Conservation (phyloP, 306 rosid species). For the Cucurbita pepo region DNA sequence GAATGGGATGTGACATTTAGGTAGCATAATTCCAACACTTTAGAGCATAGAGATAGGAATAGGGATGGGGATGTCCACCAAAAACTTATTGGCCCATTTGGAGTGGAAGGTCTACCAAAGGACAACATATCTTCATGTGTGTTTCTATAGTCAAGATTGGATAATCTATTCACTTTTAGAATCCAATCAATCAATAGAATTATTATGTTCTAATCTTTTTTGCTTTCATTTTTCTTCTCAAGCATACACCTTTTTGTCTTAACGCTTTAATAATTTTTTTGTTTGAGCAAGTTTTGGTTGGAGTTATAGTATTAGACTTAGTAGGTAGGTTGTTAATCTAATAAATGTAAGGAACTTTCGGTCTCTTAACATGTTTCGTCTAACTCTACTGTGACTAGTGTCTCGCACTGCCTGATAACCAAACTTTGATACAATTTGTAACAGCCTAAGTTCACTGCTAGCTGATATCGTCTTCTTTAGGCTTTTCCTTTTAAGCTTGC, state of each 20-base stretch:
- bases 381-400: too few species aligned
- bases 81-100: neutral
- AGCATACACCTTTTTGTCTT: neutral
- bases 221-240: neutral
- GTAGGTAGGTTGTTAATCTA: neutral
- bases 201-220: neutral
- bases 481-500: too few species aligned
- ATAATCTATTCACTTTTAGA: too few species aligned
- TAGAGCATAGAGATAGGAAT: neutral
- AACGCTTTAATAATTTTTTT: neutral
- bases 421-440: too few species aligned
- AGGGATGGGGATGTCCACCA: neutral
- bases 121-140: neutral
- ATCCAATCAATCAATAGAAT: too few species aligned
- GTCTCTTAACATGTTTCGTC: too few species aligned
- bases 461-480: too few species aligned
- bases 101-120: neutral
- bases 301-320: neutral
- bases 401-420: too few species aligned
- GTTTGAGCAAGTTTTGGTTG: neutral
- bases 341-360: too few species aligned
- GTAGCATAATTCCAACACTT: slow-evolving; percentile 3
- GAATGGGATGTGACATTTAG: slow-evolving; percentile 1
- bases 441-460: too few species aligned
- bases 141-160: neutral